These are phyloP conservation scores for Ascodesmis nigricans DNA, from an alignment of 495 filamentous ascomycete species.

Conservation along the genomic window DNA sequence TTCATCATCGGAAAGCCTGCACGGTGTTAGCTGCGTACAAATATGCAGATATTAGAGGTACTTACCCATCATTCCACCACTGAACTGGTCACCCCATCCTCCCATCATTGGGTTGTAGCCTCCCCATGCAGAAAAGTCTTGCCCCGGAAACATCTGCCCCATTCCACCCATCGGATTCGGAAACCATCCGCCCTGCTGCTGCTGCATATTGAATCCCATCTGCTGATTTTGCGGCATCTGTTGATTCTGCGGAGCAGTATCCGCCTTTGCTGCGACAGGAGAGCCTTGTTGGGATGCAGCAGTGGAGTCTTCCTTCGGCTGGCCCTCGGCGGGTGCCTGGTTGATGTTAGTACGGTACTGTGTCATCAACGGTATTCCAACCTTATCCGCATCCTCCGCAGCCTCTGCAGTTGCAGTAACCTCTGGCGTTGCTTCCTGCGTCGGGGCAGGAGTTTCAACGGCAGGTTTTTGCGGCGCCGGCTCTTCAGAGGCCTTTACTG, in stretches of 20 bases:
- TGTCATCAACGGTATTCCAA: constrained; percentile 10
- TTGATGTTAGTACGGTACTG: too few relatives aligned
- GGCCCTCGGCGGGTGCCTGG: too few relatives aligned
- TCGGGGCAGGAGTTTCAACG: constrained; percentile 19
- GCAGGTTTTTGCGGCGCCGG: constrained; percentile 18
- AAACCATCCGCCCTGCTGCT: constrained; percentile 17
- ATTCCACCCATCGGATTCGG: constrained; percentile 11
- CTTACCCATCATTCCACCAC: constrained; percentile 61
- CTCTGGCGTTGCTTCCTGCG: constrained; percentile 17
- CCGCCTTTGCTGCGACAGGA: too few relatives aligned
- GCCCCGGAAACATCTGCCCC: constrained; percentile 18
- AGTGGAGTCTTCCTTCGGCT: too few relatives aligned
- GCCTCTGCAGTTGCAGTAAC: constrained; percentile 7
- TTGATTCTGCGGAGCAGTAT: too few relatives aligned
- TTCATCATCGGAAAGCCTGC: constrained; percentile 36
- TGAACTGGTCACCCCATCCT: constrained; percentile 17
- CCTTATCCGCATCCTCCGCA: constrained; percentile 8
- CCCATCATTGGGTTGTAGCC: constrained; percentile 52
- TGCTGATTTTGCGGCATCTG: background rate
- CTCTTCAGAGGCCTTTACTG: constrained; percentile 4
- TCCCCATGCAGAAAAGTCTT: constrained; percentile 27
- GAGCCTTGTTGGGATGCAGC: too few relatives aligned
- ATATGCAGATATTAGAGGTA: constrained; percentile 8
- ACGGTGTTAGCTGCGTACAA: background rate
- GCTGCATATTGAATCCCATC: constrained; percentile 3